Conservation (phyloP, 345 rosid genomes). For the Anastatica hierochuntica region DNA sequence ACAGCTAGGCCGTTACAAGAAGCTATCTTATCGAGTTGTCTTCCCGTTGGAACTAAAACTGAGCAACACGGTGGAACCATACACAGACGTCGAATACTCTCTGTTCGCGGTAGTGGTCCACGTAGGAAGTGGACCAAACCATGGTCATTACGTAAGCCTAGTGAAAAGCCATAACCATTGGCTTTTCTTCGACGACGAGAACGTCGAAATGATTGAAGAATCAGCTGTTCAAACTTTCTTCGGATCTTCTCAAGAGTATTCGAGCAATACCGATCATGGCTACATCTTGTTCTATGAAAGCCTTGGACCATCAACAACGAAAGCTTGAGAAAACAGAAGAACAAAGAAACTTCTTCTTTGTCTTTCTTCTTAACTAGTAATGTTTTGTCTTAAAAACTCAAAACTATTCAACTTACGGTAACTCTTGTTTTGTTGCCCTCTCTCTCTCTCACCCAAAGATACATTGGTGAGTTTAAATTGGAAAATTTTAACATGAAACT, state of each 20-base stretch:
- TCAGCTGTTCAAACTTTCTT: conserved; percentile 97
- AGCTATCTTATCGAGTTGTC: conserved; percentile 86
- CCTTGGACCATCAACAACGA: conserved; percentile 38
- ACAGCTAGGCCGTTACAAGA: conserved; percentile 91
- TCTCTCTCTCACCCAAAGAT: too few species aligned
- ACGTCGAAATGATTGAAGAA: conserved; percentile 96
- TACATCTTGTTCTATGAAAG: conserved; percentile 97
- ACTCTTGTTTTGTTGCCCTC: too few species aligned
- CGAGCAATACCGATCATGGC: conserved; percentile 95
- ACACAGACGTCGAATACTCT: conserved; percentile 77
- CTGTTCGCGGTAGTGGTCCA: conserved; percentile 97
- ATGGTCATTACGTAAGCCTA: conserved; percentile 93
- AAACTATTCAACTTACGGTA: too few species aligned
- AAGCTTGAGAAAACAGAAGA: background rate
- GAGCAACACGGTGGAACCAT: conserved; percentile 81
- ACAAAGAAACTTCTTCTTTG: background rate
- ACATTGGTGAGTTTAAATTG: too few species aligned
- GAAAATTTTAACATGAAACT: too few species aligned
- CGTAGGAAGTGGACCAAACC: conserved; percentile 97
- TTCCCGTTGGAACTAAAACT: conserved; percentile 94
- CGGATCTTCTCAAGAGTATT: conserved; percentile 93
- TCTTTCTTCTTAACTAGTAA: conserved; percentile 7
- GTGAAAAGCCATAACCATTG: conserved; percentile 99
- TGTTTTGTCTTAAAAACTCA: too few species aligned
- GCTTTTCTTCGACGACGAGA: conserved; percentile 94